Percentiles rank a stretch among this genome's conserved stretches.
Evolutionary conservation across 768 basidiomycete species (phyloP).

Genomic region (Cystofilobasidium capitatum): DNA sequence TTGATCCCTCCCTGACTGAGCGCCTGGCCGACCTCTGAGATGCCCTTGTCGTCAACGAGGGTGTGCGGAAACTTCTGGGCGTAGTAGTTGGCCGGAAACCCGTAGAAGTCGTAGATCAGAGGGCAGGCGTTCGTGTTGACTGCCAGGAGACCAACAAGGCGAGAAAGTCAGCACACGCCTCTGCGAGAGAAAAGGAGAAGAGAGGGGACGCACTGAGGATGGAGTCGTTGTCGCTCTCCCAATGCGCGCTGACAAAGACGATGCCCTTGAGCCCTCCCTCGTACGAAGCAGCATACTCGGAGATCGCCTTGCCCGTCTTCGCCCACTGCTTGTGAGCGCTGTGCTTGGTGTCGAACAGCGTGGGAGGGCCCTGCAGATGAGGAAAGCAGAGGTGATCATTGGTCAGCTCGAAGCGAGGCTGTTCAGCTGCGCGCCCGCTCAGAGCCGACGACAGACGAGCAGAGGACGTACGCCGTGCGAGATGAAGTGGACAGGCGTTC

Average conservation of each 20-base stretch:
- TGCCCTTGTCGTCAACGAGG: background rate
- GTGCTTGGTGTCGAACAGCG: constrained; percentile 14
- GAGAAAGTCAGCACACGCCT: background rate
- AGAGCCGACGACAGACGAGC: no score
- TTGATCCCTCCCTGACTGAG: background rate
- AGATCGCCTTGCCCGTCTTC: constrained; percentile 8
- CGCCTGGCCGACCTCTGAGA: background rate
- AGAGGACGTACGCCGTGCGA: constrained; percentile 14
- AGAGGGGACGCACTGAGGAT: background rate
- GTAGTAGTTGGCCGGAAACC: constrained; percentile 21
- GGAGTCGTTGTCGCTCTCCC: constrained; percentile 14
- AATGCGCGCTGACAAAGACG: constrained; percentile 16
- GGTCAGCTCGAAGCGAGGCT: background rate
- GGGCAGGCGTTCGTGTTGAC: background rate
- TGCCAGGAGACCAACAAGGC: background rate
- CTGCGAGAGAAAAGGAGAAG: background rate
- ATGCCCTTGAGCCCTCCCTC: constrained; percentile 5
- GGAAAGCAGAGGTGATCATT: background rate
- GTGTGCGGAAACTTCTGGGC: constrained; percentile 9
- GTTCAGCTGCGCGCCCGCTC: no score
- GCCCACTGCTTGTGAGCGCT: constrained; percentile 13
- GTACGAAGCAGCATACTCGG: background rate
- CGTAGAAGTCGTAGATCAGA: constrained; percentile 24
- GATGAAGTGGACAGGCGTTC: constrained; percentile 14
- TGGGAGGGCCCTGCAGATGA: constrained; percentile 16